Base-by-base conservation (phyloP, 495 filamentous ascomycete genomes). In the Neurospora africana region DNA sequence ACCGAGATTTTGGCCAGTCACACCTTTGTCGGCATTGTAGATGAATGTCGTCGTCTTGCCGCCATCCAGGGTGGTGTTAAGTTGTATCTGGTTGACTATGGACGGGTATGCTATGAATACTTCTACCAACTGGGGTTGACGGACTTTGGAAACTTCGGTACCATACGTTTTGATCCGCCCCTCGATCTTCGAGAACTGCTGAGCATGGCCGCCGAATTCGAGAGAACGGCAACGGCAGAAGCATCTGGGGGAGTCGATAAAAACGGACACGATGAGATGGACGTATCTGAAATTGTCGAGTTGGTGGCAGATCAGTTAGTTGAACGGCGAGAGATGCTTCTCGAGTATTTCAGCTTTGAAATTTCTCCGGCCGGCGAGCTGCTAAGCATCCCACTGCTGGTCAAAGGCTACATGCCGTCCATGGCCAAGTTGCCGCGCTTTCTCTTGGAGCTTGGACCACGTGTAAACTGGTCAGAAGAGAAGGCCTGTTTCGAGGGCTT, bases 41-140 rank as follows among this genome's bases (percentile, higher is more conserved):
- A 98, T 79, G 91, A 94, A 76, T 87, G 86, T 68, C 90, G 92
- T 44, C 93, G 96, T 30, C 89, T 99, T 30, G 94, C 89, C 44
- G 94, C 95, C 39, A 92, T 99, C 40, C 96, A 99, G 84, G 88
- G 91, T 33, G 95, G 96, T 21, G 92, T 98, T 2, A 96, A 95
- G 78, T 86, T 99, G 67, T 97, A 90, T 80, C 89, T 98, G 21
- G 87, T 99, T 71, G 96, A 99, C 82, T 99, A 98, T 79, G 95
- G 93, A 19, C 89, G 93, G 76, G 84, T 93, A 17, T 91, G 89
- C 80, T 91, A 89, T 71, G 96, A 98, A 77, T 94, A 95, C 82
- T 97, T 99, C 83, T 98, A 99, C 82, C 96, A 99, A 81, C 83
- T 98, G 65, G 96, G 94, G 3, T 87, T 99, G 58, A 97, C 95